Conservation (phyloP, 331 rosid species). For the Acacia pycnantha region DNA sequence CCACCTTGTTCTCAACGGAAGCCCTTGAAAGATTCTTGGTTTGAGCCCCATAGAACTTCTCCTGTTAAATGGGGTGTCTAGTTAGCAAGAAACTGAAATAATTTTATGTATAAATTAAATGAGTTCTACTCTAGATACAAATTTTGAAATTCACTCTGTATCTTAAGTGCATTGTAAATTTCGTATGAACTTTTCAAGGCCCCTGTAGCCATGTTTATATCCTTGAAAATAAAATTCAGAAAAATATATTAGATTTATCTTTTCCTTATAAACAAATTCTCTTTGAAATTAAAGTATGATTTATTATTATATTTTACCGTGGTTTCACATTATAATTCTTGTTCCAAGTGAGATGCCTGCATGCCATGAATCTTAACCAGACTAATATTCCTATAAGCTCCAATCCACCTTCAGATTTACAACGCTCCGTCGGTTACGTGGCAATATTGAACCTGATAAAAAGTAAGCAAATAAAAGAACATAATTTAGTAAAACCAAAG, state of each 20-base stretch:
- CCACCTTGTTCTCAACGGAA: too few relatives aligned
- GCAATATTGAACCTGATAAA: constrained; percentile 40
- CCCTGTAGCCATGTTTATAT: too few relatives aligned
- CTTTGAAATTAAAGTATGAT: neutral
- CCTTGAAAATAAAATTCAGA: too few relatives aligned
- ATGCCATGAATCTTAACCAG: constrained; percentile 46
- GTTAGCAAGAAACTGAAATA: too few relatives aligned
- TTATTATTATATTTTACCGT: constrained; percentile 19
- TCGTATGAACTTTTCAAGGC: too few relatives aligned
- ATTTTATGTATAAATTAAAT: too few relatives aligned
- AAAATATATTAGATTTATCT: neutral
- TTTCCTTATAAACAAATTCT: neutral
- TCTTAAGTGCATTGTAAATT: too few relatives aligned
- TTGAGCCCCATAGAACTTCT: too few relatives aligned
- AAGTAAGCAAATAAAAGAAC: neutral
- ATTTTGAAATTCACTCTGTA: too few relatives aligned
- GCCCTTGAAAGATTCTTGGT: too few relatives aligned
- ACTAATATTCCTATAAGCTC: constrained; percentile 40
- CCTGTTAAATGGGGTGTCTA: too few relatives aligned
- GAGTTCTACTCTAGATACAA: too few relatives aligned
- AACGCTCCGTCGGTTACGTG: constrained; percentile 27
- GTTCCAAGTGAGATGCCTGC: constrained; percentile 44
- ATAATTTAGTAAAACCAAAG: neutral
- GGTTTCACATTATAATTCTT: constrained; percentile 48
- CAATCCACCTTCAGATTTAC: constrained; percentile 32